phyloP scores from a whole-genome alignment of 2,329 filamentous ascomycete genomes.

The Colletotrichum incanum region DNA sequence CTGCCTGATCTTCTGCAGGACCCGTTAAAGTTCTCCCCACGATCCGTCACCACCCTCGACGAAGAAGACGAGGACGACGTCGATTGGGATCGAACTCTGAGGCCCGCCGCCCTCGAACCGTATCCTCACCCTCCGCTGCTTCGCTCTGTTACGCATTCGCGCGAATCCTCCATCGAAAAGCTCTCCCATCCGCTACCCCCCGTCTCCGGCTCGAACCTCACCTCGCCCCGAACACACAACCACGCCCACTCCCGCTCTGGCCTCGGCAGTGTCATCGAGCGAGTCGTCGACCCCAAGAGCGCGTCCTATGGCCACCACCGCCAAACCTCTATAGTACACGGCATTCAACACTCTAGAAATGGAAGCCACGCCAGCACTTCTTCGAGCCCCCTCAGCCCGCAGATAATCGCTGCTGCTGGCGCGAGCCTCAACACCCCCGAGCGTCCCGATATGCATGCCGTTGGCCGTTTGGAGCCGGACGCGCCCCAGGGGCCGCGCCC shows the following conservation, averaged over 20 bases:
- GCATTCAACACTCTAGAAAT: slow-evolving; percentile 92
- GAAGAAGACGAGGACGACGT: slow-evolving; percentile 66
- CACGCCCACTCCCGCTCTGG: slow-evolving; percentile 58
- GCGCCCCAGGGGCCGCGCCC: slow-evolving; percentile 57
- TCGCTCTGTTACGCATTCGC: slow-evolving; percentile 66
- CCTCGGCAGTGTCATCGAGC: slow-evolving; percentile 63
- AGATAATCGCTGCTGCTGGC: slow-evolving; percentile 82
- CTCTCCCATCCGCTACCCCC: slow-evolving; percentile 50
- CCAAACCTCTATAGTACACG: slow-evolving; percentile 97
- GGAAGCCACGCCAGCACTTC: slow-evolving; percentile 86
- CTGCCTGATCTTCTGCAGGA: slow-evolving; percentile 70
- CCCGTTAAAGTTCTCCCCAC: slow-evolving; percentile 66
- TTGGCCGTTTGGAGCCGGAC: slow-evolving; percentile 64
- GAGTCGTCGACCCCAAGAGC: slow-evolving; percentile 70
- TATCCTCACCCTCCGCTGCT: slow-evolving; percentile 48
- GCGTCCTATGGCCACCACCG: slow-evolving; percentile 87
- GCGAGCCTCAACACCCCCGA: slow-evolving; percentile 65
- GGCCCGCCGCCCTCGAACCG: slow-evolving; percentile 61
- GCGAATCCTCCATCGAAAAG: slow-evolving; percentile 73
- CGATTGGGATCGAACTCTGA: slow-evolving; percentile 67
- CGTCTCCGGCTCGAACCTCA: slow-evolving; percentile 47
- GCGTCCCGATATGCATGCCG: slow-evolving; percentile 65
- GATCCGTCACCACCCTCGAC: slow-evolving; percentile 66
- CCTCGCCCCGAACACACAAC: slow-evolving; percentile 58
- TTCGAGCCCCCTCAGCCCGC: slow-evolving; percentile 88